These are phyloP conservation scores for Daldinia grandis DNA, from an alignment of 495 filamentous ascomycete genomes.

Conservation along the genomic window DNA sequence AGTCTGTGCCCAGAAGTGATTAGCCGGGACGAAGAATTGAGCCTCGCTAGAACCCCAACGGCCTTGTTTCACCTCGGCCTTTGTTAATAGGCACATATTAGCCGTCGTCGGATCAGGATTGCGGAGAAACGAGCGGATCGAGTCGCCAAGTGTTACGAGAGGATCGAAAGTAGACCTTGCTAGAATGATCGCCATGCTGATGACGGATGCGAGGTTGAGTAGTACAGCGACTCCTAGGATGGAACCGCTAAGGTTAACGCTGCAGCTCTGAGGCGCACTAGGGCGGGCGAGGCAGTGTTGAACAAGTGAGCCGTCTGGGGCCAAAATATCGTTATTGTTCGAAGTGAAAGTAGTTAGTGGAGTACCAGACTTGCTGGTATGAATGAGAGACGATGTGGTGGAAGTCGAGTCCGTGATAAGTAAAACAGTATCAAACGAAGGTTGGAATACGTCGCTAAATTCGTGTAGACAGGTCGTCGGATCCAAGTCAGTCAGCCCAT, in stretches of 20 bases:
- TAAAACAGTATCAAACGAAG: slow-evolving; percentile 47
- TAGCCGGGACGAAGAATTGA: slow-evolving; percentile 50
- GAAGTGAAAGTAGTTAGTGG: slow-evolving; percentile 31
- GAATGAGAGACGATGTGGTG: slow-evolving; percentile 45
- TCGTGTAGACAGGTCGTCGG: slow-evolving; percentile 25
- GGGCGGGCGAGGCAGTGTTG: slow-evolving; percentile 49
- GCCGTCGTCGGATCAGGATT: slow-evolving; percentile 47
- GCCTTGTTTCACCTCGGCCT: slow-evolving; percentile 50
- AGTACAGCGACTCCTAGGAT: slow-evolving; percentile 52
- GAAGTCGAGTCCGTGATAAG: slow-evolving; percentile 45
- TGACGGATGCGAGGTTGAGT: slow-evolving; percentile 51
- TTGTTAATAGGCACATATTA: slow-evolving; percentile 51
- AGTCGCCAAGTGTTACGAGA: slow-evolving; percentile 56
- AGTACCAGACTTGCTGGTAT: slow-evolving; percentile 38
- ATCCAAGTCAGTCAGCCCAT: slow-evolving; percentile 17
- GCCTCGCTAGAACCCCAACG: slow-evolving; percentile 49
- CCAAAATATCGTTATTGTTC: slow-evolving; percentile 27
- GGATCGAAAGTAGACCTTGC: slow-evolving; percentile 47
- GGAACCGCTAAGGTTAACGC: slow-evolving; percentile 51
- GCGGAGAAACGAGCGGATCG: slow-evolving; percentile 56
- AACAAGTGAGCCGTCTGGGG: slow-evolving; percentile 39
- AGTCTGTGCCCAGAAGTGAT: slow-evolving; percentile 54
- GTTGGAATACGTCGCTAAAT: slow-evolving; percentile 43
- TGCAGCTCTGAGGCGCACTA: slow-evolving; percentile 44
- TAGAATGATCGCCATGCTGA: slow-evolving; percentile 47